Evolutionary conservation across 1,139 yeast genomes (phyloP).

Genomic region (Pichia sp.): DNA sequence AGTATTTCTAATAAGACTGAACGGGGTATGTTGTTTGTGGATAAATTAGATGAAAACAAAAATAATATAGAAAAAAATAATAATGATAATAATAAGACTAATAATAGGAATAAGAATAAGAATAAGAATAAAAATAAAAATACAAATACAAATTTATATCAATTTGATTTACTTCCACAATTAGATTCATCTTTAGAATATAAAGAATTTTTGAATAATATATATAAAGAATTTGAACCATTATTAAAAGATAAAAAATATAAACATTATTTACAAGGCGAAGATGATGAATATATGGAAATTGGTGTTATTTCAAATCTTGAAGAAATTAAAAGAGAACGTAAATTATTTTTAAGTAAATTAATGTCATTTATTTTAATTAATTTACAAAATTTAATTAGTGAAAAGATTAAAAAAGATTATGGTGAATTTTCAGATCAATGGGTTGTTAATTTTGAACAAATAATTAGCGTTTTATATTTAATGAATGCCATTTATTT

Average conservation of each 20-base stretch:
- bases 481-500: constrained; percentile 53
- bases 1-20: constrained; percentile 7
- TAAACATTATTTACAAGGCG: constrained; percentile 18
- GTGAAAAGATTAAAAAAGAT: constrained; percentile 15
- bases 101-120: too few relatives aligned
- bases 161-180: constrained; percentile 33
- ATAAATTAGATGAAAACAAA: neutral
- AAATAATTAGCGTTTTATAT: constrained; percentile 45
- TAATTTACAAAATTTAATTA: constrained; percentile 21
- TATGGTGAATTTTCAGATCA: constrained; percentile 16
- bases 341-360: constrained; percentile 17
- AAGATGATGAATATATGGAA: constrained; percentile 21
- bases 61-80: constrained; percentile 23
- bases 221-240: constrained; percentile 25
- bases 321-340: constrained; percentile 18
- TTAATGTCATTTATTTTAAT: constrained; percentile 19
- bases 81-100: neutral
- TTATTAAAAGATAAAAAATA: constrained; percentile 24
- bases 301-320: constrained; percentile 27
- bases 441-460: constrained; percentile 39
- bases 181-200: constrained; percentile 33
- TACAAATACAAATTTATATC: constrained; percentile 29
- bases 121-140: constrained; percentile 23
- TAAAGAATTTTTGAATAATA: constrained; percentile 30
- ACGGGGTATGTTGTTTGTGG: constrained; percentile 8